These are phyloP conservation scores for Plasmodium knowlesi DNA, from an alignment of 169 alveolate genomes.

Conservation along the genomic window DNA sequence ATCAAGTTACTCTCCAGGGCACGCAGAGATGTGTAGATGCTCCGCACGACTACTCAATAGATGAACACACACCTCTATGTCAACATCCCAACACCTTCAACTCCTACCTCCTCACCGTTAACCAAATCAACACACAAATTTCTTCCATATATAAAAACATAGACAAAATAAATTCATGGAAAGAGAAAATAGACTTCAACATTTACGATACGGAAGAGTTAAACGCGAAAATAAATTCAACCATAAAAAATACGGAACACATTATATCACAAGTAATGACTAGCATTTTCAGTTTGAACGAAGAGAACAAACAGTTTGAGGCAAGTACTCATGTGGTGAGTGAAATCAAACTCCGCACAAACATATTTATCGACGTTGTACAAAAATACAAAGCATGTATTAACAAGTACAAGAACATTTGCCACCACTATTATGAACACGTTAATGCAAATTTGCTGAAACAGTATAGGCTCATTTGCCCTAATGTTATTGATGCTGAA, in stretches of 20 bases:
- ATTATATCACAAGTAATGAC: not conserved
- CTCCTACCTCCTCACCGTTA: conserved; percentile 20
- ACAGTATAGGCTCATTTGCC: conserved; percentile 38
- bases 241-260: conserved; percentile 12
- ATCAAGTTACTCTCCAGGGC: not conserved
- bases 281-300: not conserved
- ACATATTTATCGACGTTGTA: conserved; percentile 49
- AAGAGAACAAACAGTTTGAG: conserved; percentile 29
- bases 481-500: conserved; percentile 11
- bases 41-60: not conserved
- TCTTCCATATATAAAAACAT: conserved; percentile 32
- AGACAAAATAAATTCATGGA: conserved; percentile 44
- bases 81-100: not conserved
- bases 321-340: conserved; percentile 7
- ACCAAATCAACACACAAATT: conserved; percentile 32
- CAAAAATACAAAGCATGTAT: conserved; percentile 42
- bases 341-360: conserved; percentile 45
- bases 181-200: conserved; percentile 55
- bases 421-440: conserved; percentile 55
- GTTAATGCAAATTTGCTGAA: conserved; percentile 41
- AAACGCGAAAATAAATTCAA: conserved; percentile 8
- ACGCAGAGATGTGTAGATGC: not conserved
- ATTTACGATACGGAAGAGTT: conserved; percentile 46
- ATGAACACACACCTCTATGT: not conserved
- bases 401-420: conserved; percentile 46